Evolutionary conservation across 192 early-diverging fungal species (phyloP).

Genomic region (Lobosporangium transversale): DNA sequence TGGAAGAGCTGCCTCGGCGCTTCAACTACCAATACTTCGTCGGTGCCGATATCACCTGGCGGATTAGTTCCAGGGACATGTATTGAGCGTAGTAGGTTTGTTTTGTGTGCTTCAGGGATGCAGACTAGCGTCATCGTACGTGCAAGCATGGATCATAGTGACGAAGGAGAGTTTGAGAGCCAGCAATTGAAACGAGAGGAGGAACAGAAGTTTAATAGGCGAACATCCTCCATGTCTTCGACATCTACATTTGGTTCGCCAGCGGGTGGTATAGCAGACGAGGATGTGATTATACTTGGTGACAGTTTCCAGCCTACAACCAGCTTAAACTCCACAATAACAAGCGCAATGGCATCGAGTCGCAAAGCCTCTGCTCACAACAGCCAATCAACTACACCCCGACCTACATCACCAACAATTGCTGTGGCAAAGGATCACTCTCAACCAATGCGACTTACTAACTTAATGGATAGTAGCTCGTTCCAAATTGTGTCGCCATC

Average conservation of each 20-base stretch:
- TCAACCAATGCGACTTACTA: background rate
- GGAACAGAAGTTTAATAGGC: conserved; percentile 11
- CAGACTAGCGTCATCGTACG: conserved; percentile 42
- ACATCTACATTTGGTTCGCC: conserved; percentile 7
- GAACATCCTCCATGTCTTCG: conserved; percentile 17
- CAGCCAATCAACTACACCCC: conserved; percentile 2
- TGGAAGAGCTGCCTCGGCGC: conserved; percentile 35
- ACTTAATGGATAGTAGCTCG: background rate
- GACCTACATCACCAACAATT: conserved; percentile 8
- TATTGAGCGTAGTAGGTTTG: conserved; percentile 42
- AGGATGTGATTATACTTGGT: conserved; percentile 29
- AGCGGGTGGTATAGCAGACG: conserved; percentile 2
- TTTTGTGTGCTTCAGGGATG: conserved; percentile 41
- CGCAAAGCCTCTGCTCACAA: too few relatives aligned
- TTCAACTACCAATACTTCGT: background rate
- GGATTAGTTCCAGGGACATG: conserved; percentile 39
- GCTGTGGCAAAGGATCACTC: background rate
- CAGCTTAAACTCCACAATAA: background rate
- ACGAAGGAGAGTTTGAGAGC: conserved; percentile 37
- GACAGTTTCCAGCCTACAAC: conserved; percentile 15
- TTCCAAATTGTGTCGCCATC: conserved; percentile 11
- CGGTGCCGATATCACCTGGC: background rate
- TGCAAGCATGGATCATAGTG: conserved; percentile 32
- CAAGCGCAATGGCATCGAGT: background rate
- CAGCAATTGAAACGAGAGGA: conserved; percentile 26